Base-by-base conservation (phyloP, 2,329 filamentous ascomycete genomes). In the Parastagonospora avenae region DNA sequence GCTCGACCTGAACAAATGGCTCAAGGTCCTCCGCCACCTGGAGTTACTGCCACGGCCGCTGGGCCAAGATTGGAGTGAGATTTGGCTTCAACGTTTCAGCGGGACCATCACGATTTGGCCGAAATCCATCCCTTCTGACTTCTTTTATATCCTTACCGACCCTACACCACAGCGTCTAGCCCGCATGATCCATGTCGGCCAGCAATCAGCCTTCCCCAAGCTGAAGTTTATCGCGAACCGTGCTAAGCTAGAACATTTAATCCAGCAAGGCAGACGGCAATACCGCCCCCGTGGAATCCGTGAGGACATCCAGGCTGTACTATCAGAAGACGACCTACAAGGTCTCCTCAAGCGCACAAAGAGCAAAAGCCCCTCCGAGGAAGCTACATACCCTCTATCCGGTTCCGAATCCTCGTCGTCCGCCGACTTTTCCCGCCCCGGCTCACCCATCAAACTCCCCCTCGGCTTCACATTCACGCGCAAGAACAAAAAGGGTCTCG, bases 91-190 rank as follows among this genome's bases (percentile, higher is more conserved):
- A 72, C 86, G 92, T 51, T 99, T 99, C 73, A 89, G 88, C 57
- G 94, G 94, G 27, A 97, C 91, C 8, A 89, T 97, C 57, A 99
- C 94, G 10, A 92, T 99, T 67, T 97, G 93, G 92, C 94, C 94
- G 7, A 91, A 92, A 71, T 88, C 86, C 10, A 78, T 86, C 2
- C 77, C 85, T 1, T 88, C 85, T 1, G 94, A 99, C 75, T 95
- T 97, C 70, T 86, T 82, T 70, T 85, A 90, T 63, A 96, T 99
- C 54, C 81, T 99, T 1, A 86, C 87, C 0, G 94, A 99, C 67
- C 94, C 94, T 0, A 87, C 85, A 36, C 79, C 87, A 2, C 79
- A 86, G 42, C 82, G 92, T 4, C 77, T 99, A 9, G 91, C 89
- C 6, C 83, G 89, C 32, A 97, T 97, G 93, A 84, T 99, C 11